Conservation (phyloP, 192 early-diverging fungal species). For the Oehlia diaphana region DNA sequence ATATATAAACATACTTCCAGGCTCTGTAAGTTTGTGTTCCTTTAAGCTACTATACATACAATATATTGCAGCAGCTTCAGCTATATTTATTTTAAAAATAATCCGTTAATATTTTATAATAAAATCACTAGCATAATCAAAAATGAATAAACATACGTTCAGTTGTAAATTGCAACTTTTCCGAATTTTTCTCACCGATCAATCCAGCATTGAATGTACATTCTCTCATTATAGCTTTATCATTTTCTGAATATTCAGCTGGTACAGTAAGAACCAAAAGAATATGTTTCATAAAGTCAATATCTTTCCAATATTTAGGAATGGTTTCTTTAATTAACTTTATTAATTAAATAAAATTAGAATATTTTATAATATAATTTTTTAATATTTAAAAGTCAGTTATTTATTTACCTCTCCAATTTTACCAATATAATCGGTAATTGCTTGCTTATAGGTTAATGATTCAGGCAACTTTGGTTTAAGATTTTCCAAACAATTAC, state of each 20-base stretch:
- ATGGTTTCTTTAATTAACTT: constrained; percentile 9
- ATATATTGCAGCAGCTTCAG: constrained; percentile 6
- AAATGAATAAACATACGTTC: too few species aligned
- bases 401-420: background rate
- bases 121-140: too few species aligned
- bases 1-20: constrained; percentile 9
- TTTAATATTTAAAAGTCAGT: background rate
- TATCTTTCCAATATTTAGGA: background rate
- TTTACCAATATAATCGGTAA: background rate
- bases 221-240: background rate
- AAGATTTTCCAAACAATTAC: background rate
- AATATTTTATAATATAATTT: background rate
- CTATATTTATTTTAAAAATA: background rate
- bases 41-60: background rate
- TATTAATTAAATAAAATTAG: background rate
- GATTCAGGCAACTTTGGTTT: constrained; percentile 17
- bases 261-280: constrained; percentile 1
- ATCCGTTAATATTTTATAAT: too few species aligned
- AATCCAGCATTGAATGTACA: background rate
- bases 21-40: background rate
- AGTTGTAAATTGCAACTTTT: too few species aligned
- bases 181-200: too few species aligned
- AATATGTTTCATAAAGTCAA: background rate
- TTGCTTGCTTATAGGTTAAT: background rate
- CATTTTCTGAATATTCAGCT: background rate